Conservation (phyloP, 192 early-diverging fungal genomes). For the Coemansia sp. region DNA sequence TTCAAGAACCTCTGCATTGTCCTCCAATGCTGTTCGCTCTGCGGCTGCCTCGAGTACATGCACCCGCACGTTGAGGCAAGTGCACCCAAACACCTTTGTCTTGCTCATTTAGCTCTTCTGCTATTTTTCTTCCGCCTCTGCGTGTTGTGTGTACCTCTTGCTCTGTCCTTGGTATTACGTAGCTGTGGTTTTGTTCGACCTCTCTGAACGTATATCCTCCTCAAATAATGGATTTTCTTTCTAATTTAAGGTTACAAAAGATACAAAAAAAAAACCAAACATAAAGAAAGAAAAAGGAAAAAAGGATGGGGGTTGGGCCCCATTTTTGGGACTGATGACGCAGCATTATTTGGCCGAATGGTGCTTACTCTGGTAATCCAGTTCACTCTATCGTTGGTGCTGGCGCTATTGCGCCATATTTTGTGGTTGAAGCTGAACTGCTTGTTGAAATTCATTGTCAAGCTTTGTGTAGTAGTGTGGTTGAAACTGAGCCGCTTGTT, state of each 20-base stretch:
- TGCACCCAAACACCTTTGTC: slow-evolving; percentile 20
- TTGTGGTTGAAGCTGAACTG: background rate
- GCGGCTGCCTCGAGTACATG: slow-evolving; percentile 21
- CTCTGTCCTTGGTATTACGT: background rate
- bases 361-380: too few relatives aligned
- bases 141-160: slow-evolving; percentile 2
- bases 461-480: background rate
- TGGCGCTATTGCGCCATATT: background rate
- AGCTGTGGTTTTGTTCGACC: background rate
- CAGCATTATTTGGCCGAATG: background rate
- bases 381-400: too few relatives aligned
- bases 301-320: background rate
- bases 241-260: slow-evolving; percentile 3
- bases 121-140: slow-evolving; percentile 3
- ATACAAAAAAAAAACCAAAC: slow-evolving; percentile 13
- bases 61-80: slow-evolving; percentile 45
- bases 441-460: background rate
- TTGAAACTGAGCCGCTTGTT: background rate
- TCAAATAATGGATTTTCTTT: background rate
- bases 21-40: slow-evolving; percentile 30
- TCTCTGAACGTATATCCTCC: background rate
- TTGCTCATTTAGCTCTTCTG: slow-evolving; percentile 12
- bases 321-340: background rate
- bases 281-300: slow-evolving; percentile 3
- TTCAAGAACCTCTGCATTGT: slow-evolving; percentile 40